phyloP scores from a whole-genome alignment of 345 rosid genomes.

The Corchorus olitorius region DNA sequence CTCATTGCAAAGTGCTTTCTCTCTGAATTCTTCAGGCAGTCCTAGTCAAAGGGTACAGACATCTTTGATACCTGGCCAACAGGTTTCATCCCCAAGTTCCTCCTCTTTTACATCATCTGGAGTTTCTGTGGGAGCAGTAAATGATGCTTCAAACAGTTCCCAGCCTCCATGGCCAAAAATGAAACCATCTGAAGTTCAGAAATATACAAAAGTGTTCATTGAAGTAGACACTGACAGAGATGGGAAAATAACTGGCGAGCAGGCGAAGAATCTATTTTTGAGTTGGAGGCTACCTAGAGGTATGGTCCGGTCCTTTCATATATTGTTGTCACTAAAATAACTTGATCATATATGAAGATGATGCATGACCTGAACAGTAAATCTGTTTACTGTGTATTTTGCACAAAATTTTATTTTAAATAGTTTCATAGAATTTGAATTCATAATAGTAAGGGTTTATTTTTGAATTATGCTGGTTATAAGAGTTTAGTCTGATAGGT shows the following conservation, averaged over 20 bases:
- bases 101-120: slow-evolving; percentile 52
- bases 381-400: slow-evolving; percentile 4
- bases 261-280: slow-evolving; percentile 88
- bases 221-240: slow-evolving; percentile 94
- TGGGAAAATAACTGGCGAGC: slow-evolving; percentile 94
- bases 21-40: slow-evolving; percentile 62
- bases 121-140: slow-evolving; percentile 53
- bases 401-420: background rate
- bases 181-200: slow-evolving; percentile 87
- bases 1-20: slow-evolving; percentile 67
- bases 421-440: background rate
- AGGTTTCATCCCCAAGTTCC: slow-evolving; percentile 57
- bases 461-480: slow-evolving; percentile 7
- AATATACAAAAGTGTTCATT: slow-evolving; percentile 84
- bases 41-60: slow-evolving; percentile 54
- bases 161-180: slow-evolving; percentile 86
- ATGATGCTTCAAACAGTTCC: slow-evolving; percentile 51
- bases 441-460: background rate
- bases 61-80: slow-evolving; percentile 47
- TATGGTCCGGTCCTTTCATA: slow-evolving; percentile 31
- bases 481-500: slow-evolving; percentile 13
- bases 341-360: background rate
- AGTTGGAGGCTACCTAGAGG: slow-evolving; percentile 99
- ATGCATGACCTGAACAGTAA: background rate
- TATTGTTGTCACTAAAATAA: background rate